Base-by-base conservation (phyloP, 139 green algal genomes). In the Penium margaritaceum region DNA sequence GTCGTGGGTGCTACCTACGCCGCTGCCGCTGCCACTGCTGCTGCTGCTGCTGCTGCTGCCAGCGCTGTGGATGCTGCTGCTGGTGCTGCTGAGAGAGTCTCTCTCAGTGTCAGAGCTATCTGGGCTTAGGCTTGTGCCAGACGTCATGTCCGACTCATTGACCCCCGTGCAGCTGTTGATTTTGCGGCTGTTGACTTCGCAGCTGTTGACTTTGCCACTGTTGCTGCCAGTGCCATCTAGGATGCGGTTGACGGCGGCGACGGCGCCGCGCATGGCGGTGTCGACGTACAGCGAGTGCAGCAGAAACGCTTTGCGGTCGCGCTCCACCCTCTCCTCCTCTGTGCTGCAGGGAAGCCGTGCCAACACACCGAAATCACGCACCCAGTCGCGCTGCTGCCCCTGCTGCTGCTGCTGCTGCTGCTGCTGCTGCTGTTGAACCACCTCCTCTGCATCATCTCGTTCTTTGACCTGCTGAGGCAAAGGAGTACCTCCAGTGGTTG, bases 271-370 rank as follows among this genome's bases (percentile, higher is more conserved):
- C 9, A 69, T 63, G 43, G 73, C 73, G 0, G 35, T 15, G 27
- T 80, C 73, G 19, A 80, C 73, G 27, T 78, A 80, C 7, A 80
- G 63, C 4, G 15, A 70, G 47, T 81, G 75, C 37, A 81, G 30
- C 27, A 81, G 69, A 55, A 79, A 81, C 17, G 53, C 67, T 27
- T 81, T 64, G 32, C 70, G 38, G 54, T 81, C 75, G 30, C 75
- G 38, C 68, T 77, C 36, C 24, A 79, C 29, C 44, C 75, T 53
- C 54, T 81, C 75, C 34, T 81, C 75, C 1, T 19, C 27, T 36
- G 67, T 81, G 37, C 33, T 30, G 32, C 34, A 67, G 0, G 75
- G 34, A 55, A 81, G 32, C 6, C 30, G 19, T n/a, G 51, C 29
- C 15, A 80, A 17, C 19, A 77, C 35, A 14, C 9, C 21, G 2